Conservation (phyloP, 2,329 filamentous ascomycete genomes). For the Onygenales sp. region DNA sequence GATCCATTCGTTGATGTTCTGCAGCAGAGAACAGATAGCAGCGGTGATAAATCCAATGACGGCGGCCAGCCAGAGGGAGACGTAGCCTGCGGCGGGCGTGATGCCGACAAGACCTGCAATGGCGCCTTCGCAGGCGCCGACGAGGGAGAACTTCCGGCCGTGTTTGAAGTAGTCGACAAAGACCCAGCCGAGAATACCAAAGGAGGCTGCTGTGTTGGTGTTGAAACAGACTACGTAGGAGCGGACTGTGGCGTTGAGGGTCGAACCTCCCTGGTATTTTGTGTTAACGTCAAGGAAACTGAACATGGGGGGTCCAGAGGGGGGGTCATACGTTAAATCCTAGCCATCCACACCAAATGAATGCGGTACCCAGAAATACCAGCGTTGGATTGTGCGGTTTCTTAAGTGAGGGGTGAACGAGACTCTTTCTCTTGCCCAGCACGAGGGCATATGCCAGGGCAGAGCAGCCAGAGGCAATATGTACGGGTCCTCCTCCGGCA, state of each 20-base stretch:
- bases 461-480: conserved; percentile 62
- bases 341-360: conserved; percentile 44
- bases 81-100: conserved; percentile 46
- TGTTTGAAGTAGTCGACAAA: conserved; percentile 44
- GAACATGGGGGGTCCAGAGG: background rate
- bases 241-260: conserved; percentile 44
- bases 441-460: conserved; percentile 66
- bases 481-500: conserved; percentile 65
- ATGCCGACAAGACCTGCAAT: conserved; percentile 54
- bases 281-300: background rate
- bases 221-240: conserved; percentile 49
- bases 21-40: conserved; percentile 39
- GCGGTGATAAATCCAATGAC: conserved; percentile 49
- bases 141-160: conserved; percentile 45
- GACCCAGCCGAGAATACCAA: conserved; percentile 46
- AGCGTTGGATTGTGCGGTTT: conserved; percentile 63
- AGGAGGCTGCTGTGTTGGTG: conserved; percentile 47
- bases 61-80: conserved; percentile 44
- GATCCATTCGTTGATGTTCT: conserved; percentile 46
- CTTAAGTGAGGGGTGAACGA: conserved; percentile 41
- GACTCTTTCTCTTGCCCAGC: conserved; percentile 58
- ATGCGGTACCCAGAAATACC: conserved; percentile 57
- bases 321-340: conserved; percentile 41
- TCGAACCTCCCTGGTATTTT: conserved; percentile 37
- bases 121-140: conserved; percentile 48